Evolutionary conservation across 352 stramenopile genomes (phyloP), one percentile per base, ranked within the genome.

Genomic region (Hyaloperonospora brassicae): DNA sequence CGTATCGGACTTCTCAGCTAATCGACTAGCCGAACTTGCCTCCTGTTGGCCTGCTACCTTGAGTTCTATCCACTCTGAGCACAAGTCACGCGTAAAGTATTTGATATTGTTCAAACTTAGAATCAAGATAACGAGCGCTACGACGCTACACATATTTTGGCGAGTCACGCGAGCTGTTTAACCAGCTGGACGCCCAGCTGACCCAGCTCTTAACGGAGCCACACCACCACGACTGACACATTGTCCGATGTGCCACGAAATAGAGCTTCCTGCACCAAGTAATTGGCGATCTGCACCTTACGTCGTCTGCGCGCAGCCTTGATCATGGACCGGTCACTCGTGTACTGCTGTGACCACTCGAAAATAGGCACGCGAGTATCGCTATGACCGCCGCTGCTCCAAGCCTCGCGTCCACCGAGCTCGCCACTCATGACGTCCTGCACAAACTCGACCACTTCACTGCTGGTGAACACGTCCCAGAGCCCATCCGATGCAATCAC

Each of bases 391-490:
- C 83, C 74, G 36, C 83, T 91, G 38, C 81, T 82, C 81, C 86
- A 89, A 24, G 77, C 84, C 50, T 91, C 81, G 38, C 81, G 72
- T 11, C 82, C 79, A 12, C 86, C 85, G 6, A 95, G 52, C 47
- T 91, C 82, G 24, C 84, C 87, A 22, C 75, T 83, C 66, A 96
- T 78, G 24, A 95, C 80, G 44, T 95, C 77, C 48, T 93, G 78
- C 35, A 97, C 88, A 63, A 97, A 97, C 34, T 84, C 83, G 13
- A 97, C 84, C 14, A 90, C 87, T 55, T 97, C 84, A 34, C 95
- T 85, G 50, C 79, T 96, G 10, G 71, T 88, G 55, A 98, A 97
- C 24, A 97, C 89, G 52, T 98, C 92, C 91, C 91, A 98, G 2
- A 98, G 70, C 0, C 92, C 92, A 51, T 98, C 92, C 14, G 79